Conservation (phyloP, 306 rosid genomes). For the Gillenia trifoliata region DNA sequence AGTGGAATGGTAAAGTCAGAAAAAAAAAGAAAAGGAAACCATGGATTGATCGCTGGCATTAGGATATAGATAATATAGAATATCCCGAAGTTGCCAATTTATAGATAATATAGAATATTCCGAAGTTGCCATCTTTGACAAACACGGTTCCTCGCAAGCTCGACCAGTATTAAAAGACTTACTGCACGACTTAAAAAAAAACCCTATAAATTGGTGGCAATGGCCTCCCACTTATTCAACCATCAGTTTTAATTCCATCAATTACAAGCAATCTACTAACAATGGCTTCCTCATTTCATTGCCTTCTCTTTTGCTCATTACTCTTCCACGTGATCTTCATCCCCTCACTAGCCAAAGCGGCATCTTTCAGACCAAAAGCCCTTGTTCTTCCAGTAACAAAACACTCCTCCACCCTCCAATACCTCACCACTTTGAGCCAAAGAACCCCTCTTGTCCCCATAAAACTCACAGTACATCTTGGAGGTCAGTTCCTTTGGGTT, state of each 20-base stretch:
- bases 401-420: conserved; percentile 46
- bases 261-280: neutral
- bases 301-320: conserved; percentile 8
- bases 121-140: too few species aligned
- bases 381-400: conserved; percentile 45
- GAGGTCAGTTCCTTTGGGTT: conserved; percentile 17
- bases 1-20: too few species aligned
- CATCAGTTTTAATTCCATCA: neutral
- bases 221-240: neutral
- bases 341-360: conserved; percentile 18
- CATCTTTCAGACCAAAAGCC: conserved; percentile 49
- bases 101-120: too few species aligned
- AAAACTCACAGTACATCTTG: neutral
- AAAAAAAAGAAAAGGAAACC: too few species aligned
- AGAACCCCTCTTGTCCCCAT: conserved; percentile 37
- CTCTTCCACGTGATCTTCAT: neutral
- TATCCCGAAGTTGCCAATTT: too few species aligned
- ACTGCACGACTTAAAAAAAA: too few species aligned
- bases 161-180: too few species aligned
- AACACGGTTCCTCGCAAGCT: too few species aligned
- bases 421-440: conserved; percentile 36
- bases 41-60: too few species aligned
- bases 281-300: conserved; percentile 31
- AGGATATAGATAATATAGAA: too few species aligned
- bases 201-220: neutral